Conservation (phyloP, 371 early-diverging fungal species). For the Mortierella sp. region DNA sequence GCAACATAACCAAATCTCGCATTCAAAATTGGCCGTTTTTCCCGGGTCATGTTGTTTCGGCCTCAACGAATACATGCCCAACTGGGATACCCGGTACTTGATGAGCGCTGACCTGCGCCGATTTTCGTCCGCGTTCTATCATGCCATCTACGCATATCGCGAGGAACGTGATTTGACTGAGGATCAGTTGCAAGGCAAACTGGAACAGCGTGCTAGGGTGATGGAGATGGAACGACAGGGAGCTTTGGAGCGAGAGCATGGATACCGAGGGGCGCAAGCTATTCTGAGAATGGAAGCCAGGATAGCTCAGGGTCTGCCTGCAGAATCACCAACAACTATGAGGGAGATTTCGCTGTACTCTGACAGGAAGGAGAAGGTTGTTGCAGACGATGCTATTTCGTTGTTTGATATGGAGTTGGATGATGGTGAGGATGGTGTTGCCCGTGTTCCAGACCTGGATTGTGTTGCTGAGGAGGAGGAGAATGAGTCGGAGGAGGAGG, state of each 20-base stretch:
- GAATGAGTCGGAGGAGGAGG: slow-evolving; percentile 28
- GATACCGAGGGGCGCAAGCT: slow-evolving; percentile 41
- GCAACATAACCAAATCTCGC: slow-evolving; percentile 45
- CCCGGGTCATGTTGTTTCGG: slow-evolving; percentile 55
- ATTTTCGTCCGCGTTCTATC: slow-evolving; percentile 52
- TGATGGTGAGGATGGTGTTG: slow-evolving; percentile 28
- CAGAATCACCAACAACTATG: slow-evolving; percentile 46
- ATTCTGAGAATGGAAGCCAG: slow-evolving; percentile 54
- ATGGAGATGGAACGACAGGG: slow-evolving; percentile 43
- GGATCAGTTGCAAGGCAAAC: slow-evolving; percentile 43
- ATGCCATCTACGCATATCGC: slow-evolving; percentile 57
- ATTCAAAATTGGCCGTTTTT: slow-evolving; percentile 50
- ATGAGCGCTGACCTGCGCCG: slow-evolving; percentile 36
- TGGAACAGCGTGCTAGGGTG: slow-evolving; percentile 35
- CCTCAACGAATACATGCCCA: slow-evolving; percentile 48
- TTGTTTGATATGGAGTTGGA: slow-evolving; percentile 48
- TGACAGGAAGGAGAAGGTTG: slow-evolving; percentile 48
- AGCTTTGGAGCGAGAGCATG: slow-evolving; percentile 49
- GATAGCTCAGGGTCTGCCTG: slow-evolving; percentile 54
- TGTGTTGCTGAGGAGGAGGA: slow-evolving; percentile 34
- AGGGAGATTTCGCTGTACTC: slow-evolving; percentile 50
- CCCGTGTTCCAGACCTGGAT: slow-evolving; percentile 35
- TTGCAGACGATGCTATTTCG: slow-evolving; percentile 56
- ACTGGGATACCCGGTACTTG: slow-evolving; percentile 44
- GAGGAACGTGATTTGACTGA: slow-evolving; percentile 53